Evolutionary conservation across 164 flowering plant species (phyloP).

Genomic region (Nelumbo lutea): DNA sequence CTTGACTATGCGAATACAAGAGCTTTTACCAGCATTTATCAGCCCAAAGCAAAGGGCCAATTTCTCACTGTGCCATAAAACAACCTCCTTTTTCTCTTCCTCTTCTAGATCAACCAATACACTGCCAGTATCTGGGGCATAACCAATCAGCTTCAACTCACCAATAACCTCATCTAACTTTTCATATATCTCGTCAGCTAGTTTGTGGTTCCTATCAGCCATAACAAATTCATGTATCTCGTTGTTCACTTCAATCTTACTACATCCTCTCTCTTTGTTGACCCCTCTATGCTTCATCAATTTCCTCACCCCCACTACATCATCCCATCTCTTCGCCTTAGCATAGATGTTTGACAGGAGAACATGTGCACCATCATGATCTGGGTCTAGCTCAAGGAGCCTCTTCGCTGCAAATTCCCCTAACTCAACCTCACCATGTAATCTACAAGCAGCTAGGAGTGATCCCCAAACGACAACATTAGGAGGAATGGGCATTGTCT

Average conservation of each 20-base stretch:
- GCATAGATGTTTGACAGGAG: conserved; percentile 73
- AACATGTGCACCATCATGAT: conserved; percentile 78
- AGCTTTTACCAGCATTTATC: conserved; percentile 24
- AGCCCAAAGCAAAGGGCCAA: conserved; percentile 68
- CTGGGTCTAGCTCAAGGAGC: conserved; percentile 57
- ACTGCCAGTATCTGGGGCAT: conserved; percentile 40
- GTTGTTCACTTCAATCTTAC: conserved; percentile 56
- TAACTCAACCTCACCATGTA: conserved; percentile 51
- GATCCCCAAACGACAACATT: conserved; percentile 76
- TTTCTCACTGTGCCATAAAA: conserved; percentile 80
- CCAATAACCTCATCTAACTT: conserved; percentile 48
- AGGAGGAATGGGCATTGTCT: conserved; percentile 70
- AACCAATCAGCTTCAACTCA: conserved; percentile 47
- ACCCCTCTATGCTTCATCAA: conserved; percentile 56
- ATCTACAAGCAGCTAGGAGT: conserved; percentile 58
- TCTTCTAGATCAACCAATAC: conserved; percentile 65
- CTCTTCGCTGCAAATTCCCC: conserved; percentile 70
- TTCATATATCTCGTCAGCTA: conserved; percentile 42
- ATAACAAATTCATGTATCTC: conserved; percentile 53
- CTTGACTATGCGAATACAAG: conserved; percentile 54
- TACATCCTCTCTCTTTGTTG: conserved; percentile 54
- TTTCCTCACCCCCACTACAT: conserved; percentile 48
- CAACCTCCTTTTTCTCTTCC: conserved; percentile 56
- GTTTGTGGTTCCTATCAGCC: conserved; percentile 55
- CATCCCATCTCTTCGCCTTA: conserved; percentile 50